These are phyloP conservation scores for Leishmania amazonensis DNA, from an alignment of 208 protist genomes.

Conservation along the genomic window DNA sequence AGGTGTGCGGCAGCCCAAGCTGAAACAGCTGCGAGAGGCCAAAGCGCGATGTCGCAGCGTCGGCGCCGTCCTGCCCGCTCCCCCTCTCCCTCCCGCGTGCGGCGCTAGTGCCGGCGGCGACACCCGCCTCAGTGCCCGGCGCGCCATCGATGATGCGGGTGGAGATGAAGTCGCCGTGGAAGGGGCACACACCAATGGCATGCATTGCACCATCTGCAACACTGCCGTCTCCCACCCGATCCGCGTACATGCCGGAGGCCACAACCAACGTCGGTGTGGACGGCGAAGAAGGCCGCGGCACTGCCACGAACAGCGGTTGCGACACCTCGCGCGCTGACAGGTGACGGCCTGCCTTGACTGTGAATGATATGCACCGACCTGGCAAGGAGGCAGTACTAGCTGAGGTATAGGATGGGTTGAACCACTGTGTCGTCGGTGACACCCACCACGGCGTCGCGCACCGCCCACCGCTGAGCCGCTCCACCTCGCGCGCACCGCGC, in stretches of 20 bases:
- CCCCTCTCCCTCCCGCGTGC: background rate
- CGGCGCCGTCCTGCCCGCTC: background rate
- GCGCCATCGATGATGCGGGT: constrained; percentile 38
- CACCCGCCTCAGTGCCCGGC: constrained; percentile 14
- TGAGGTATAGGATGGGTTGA: constrained; percentile 12
- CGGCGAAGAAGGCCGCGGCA: constrained; percentile 9
- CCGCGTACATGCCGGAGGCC: background rate
- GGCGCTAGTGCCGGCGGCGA: background rate
- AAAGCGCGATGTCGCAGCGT: background rate
- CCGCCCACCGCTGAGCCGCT: constrained; percentile 30
- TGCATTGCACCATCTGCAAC: background rate
- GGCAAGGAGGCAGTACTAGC: constrained; percentile 14
- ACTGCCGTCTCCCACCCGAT: background rate
- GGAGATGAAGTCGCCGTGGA: constrained; percentile 43
- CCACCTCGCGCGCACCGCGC: constrained; percentile 52
- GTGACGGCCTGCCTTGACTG: constrained; percentile 51
- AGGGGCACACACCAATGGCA: constrained; percentile 16
- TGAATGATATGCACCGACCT: constrained; percentile 64
- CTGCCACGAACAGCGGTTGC: constrained; percentile 65
- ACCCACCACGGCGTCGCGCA: constrained; percentile 85
- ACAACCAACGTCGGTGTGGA: background rate
- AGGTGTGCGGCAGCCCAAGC: constrained; percentile 29
- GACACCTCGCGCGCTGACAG: constrained; percentile 56
- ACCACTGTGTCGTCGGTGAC: constrained; percentile 49
- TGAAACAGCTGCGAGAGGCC: constrained; percentile 31